Evolutionary conservation across 1,284 basidiomycete species (phyloP).

Genomic region (Rhizoctonia solani): DNA sequence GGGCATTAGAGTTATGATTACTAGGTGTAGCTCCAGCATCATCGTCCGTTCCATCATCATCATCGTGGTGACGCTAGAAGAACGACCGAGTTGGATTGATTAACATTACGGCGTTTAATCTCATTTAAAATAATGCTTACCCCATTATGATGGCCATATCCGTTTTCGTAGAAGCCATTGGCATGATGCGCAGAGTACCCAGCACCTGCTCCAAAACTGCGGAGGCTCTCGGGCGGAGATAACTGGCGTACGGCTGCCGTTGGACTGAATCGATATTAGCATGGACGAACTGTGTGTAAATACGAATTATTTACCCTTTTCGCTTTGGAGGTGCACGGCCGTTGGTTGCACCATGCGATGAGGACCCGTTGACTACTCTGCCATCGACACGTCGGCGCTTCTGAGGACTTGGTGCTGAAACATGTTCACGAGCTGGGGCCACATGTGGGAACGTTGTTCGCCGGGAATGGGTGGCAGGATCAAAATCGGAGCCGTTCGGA

Average conservation of each 20-base stretch:
- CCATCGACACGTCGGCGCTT: slow-evolving; percentile 28
- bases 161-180: slow-evolving; percentile 33
- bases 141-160: slow-evolving; percentile 33
- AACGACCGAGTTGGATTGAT: neutral
- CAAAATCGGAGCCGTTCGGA: slow-evolving; percentile 61
- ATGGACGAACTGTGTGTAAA: neutral
- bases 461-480: slow-evolving; percentile 59
- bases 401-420: slow-evolving; percentile 28
- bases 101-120: neutral
- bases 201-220: slow-evolving; percentile 16
- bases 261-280: neutral
- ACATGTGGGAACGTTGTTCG: slow-evolving; percentile 75
- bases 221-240: slow-evolving; percentile 26
- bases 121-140: slow-evolving; percentile 31
- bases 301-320: slow-evolving; percentile 15
- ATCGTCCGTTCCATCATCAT: slow-evolving; percentile 29
- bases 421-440: slow-evolving; percentile 49
- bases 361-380: slow-evolving; percentile 4
- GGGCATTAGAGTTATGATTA: slow-evolving; percentile 19
- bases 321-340: slow-evolving; percentile 33
- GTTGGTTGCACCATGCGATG: neutral
- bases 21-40: slow-evolving; percentile 2
- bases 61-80: slow-evolving; percentile 31
- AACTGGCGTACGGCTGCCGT: slow-evolving; percentile 4
- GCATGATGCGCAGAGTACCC: slow-evolving; percentile 18